Percentiles rank a stretch among this genome's conserved stretches.
Evolutionary conservation across 23 red algal genomes (phyloP).

Genomic region (Porphyridium purpureum): DNA sequence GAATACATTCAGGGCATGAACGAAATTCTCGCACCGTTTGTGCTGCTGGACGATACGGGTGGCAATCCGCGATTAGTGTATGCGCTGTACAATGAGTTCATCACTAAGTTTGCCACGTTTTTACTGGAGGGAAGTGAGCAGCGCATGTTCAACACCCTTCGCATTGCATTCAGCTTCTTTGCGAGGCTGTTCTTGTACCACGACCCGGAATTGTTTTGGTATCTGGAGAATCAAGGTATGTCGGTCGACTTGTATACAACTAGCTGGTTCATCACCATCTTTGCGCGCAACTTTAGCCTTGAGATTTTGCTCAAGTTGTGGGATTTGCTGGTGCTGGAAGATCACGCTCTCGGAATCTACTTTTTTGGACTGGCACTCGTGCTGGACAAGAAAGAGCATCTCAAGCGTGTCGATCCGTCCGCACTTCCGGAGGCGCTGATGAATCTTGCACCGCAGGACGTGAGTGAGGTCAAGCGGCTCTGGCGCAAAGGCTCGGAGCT

Average conservation of each 20-base stretch:
- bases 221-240: conserved; percentile 51
- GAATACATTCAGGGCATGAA: conserved; percentile 91
- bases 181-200: conserved; percentile 65
- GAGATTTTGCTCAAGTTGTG: conserved; percentile 76
- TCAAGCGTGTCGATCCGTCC: conserved; percentile 42
- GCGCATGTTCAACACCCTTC: conserved; percentile 18
- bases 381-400: conserved; percentile 23
- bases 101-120: conserved; percentile 53
- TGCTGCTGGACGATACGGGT: conserved; percentile 52
- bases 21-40: conserved; percentile 87
- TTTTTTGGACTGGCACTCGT: conserved; percentile 85
- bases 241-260: conserved; percentile 81
- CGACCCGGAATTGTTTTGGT: conserved; percentile 74
- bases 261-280: conserved; percentile 92
- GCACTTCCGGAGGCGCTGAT: conserved; percentile 80
- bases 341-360: conserved; percentile 52
- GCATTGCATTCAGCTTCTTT: conserved; percentile 69
- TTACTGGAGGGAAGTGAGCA: conserved; percentile 21
- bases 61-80: conserved; percentile 65
- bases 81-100: conserved; percentile 60
- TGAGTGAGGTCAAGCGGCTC: conserved; percentile 36
- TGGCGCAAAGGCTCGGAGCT: conserved; percentile 60
- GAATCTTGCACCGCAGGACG: conserved; percentile 29
- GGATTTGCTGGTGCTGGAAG: conserved; percentile 78
- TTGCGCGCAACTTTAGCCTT: conserved; percentile 82